Percentiles rank a stretch among this genome's conserved stretches.
These are phyloP conservation scores for Austroboletus niveus DNA, from an alignment of 1,284 basidiomycete genomes.

Conservation along the genomic window DNA sequence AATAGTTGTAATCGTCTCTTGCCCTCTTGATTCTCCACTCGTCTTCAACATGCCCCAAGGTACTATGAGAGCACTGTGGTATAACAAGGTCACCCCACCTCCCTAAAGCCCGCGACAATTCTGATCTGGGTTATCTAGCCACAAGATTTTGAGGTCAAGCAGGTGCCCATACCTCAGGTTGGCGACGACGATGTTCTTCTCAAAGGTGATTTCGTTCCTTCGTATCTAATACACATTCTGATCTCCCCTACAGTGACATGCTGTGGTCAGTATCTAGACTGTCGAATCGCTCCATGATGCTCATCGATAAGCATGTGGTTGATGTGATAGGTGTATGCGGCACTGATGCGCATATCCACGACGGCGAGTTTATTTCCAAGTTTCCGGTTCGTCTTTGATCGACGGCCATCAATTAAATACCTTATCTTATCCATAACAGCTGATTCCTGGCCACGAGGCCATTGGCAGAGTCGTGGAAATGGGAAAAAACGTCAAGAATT, in stretches of 20 bases:
- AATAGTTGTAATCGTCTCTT: slow-evolving; percentile 2
- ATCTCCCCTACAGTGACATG: slow-evolving; percentile 37
- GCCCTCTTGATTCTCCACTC: slow-evolving; percentile 1
- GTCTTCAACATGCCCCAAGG: slow-evolving; percentile 28
- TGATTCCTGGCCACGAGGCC: slow-evolving; percentile 82
- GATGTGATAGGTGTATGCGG: slow-evolving; percentile 60
- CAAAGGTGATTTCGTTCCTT: slow-evolving; percentile 42
- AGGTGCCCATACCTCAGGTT: slow-evolving; percentile 55
- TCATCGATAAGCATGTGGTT: slow-evolving; percentile 1
- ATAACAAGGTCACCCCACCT: slow-evolving; percentile 24
- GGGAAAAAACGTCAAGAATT: slow-evolving; percentile 69
- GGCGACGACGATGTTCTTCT: slow-evolving; percentile 59
- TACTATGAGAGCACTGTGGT: slow-evolving; percentile 35
- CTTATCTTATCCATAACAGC: slow-evolving; percentile 36
- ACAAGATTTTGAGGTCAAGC: slow-evolving; percentile 46
- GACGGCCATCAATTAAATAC: slow-evolving; percentile 7
- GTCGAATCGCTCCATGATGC: neutral
- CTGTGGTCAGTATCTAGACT: slow-evolving; percentile 40
- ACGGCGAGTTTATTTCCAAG: slow-evolving; percentile 75
- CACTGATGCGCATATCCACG: slow-evolving; percentile 76
- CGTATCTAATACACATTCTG: slow-evolving; percentile 1
- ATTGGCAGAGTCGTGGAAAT: slow-evolving; percentile 67
- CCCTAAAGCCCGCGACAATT: neutral
- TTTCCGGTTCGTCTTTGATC: slow-evolving; percentile 52
- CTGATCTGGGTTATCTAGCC: slow-evolving; percentile 35